Conservation (phyloP, 306 rosid species). For the Cicer yamashitae region DNA sequence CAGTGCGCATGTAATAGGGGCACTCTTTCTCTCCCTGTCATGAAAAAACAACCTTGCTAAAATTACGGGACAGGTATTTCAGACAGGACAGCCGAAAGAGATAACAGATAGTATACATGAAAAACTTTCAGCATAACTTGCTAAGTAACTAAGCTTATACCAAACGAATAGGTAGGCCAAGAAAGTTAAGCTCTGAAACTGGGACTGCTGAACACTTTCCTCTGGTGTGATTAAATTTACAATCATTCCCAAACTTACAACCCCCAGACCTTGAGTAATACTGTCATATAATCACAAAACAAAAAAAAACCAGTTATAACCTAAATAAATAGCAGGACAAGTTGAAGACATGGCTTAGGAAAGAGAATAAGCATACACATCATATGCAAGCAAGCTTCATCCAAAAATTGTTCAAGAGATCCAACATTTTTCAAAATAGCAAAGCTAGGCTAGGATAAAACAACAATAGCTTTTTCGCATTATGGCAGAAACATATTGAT, state of each 20-base stretch:
- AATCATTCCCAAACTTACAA: constrained; percentile 79
- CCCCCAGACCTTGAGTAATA: constrained; percentile 84
- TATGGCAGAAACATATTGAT: constrained; percentile 16
- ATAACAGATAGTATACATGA: constrained; percentile 30
- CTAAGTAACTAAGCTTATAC: constrained; percentile 51
- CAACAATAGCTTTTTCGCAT: not conserved
- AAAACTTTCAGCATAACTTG: constrained; percentile 37
- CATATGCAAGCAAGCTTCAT: constrained; percentile 18
- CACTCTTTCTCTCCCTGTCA: constrained; percentile 89
- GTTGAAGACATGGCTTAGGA: not conserved
- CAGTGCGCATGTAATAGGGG: constrained; percentile 83
- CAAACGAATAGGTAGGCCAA: constrained; percentile 89
- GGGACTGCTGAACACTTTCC: constrained; percentile 49
- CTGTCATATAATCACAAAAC: constrained; percentile 63
- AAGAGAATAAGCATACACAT: constrained; percentile 28
- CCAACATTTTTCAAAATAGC: constrained; percentile 17
- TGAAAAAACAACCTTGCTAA: constrained; percentile 35
- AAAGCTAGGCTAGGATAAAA: constrained; percentile 11
- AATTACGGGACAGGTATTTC: constrained; percentile 37
- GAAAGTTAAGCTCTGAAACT: constrained; percentile 71
- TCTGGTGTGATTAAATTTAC: constrained; percentile 81
- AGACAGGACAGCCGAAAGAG: constrained; percentile 30
- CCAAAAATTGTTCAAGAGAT: constrained; percentile 5
- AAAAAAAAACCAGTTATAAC: constrained; percentile 19
- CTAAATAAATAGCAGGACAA: constrained; percentile 29